These are phyloP conservation scores for Oryza meyeriana DNA, from an alignment of 176 grass and related monocot genomes.

Conservation along the genomic window DNA sequence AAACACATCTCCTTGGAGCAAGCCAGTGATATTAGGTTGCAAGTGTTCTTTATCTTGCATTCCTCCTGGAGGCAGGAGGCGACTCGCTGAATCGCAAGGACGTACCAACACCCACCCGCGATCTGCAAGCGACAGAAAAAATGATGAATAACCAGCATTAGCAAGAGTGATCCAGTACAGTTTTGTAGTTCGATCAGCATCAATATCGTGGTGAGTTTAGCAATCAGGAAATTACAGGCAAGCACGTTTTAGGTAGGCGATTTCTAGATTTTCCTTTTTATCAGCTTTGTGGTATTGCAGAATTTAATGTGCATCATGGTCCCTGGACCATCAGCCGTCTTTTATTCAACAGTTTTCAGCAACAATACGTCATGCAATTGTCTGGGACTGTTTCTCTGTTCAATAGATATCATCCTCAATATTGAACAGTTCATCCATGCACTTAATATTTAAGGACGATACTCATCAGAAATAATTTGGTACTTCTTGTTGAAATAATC, in stretches of 20 bases:
- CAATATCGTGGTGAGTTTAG: not conserved
- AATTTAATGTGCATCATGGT: not conserved
- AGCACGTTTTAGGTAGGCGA: not conserved
- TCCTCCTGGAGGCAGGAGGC: conserved; percentile 63
- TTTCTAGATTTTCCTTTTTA: not conserved
- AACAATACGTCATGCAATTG: not conserved
- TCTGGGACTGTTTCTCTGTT: not conserved
- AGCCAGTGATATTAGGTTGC: conserved; percentile 57
- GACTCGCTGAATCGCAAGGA: conserved; percentile 93
- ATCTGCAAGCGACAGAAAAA: conserved; percentile 49
- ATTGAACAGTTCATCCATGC: not conserved
- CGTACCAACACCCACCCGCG: conserved; percentile 90
- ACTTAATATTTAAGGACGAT: not conserved
- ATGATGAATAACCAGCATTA: not conserved
- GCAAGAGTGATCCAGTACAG: not conserved
- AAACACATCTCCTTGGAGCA: conserved; percentile 68
- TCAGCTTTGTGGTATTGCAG: not conserved
- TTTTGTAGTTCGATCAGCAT: not conserved
- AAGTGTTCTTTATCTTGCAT: conserved; percentile 64
- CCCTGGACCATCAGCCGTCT: not conserved
- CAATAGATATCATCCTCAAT: not conserved
- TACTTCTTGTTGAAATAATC: not conserved
- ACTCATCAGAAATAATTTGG: not conserved
- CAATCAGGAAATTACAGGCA: not conserved
- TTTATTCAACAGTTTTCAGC: not conserved